Evolutionary conservation across 2,329 filamentous ascomycete species (phyloP), one percentile per base, ranked within the genome.

Genomic region (Pseudogymnoascus sp.): DNA sequence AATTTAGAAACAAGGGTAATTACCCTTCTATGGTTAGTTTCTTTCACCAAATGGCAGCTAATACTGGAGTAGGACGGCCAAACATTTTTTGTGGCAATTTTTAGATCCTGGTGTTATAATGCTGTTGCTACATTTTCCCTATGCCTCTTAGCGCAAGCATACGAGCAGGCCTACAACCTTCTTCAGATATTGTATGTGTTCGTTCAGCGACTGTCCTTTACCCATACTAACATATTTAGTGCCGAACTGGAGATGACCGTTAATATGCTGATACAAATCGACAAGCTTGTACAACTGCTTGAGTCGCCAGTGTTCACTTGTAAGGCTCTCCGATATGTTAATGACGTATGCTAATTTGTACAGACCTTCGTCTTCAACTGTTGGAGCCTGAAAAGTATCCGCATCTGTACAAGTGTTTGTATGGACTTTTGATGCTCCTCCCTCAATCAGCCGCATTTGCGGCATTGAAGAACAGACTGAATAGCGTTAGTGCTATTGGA

Each of bases 231-330:
- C 71, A 53, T 73, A 50, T 18, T 22, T 53, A 96, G 91, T 74
- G 94, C 91, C 63, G 94, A 99, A 69, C 80, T 99, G 57, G 94
- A 99, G 73, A 97, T 99, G 91, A 97, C 93, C 0, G 94, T 99
- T 68, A 96, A 96, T 68, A 96, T 97, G 75, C 83, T 99, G 61
- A 99, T 99, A 43, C 95, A 99, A 73, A 97, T 99, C 67, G 94
- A 99, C 75, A 99, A 99, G 74, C 82, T 99, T 14, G 94, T 99
- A 11, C 94, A 99, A 73, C 81, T 99, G 14, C 85, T 99, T 38
- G 94, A 99, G 73, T 97, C 92, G 0, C 94, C 94, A 0, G 94
- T 99, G 1, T 99, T 99, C 71, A 99, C 94, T 53, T 99, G 91
- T 95, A 75, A 75, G 86, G 73, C 12, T n/a, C 28, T n/a, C 18